Percentiles rank a stretch among this genome's conserved stretches.
phyloP scores from a whole-genome alignment of 2,329 filamentous ascomycete genomes.

The Phialemoniopsis sp. region DNA sequence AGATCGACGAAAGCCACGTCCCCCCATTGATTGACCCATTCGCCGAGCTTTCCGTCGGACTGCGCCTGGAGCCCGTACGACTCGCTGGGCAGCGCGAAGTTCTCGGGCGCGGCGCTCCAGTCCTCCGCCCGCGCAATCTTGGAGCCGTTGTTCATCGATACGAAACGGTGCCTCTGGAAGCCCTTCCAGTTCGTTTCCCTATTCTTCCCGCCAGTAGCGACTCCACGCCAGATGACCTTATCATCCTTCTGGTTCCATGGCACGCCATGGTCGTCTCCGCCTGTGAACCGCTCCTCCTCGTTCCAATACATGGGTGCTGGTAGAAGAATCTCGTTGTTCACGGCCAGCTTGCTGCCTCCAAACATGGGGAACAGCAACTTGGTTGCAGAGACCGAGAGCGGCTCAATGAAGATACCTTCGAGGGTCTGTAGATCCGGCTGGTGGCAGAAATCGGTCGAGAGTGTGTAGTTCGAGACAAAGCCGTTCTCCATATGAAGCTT shows the following conservation, averaged over 20 bases:
- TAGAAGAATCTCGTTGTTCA: conserved; percentile 68
- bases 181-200: conserved; percentile 60
- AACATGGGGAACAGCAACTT: conserved; percentile 61
- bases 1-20: conserved; percentile 51
- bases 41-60: conserved; percentile 35
- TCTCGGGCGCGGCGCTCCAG: conserved; percentile 34
- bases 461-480: conserved; percentile 58
- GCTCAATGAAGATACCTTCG: conserved; percentile 61
- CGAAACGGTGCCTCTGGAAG: conserved; percentile 73
- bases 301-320: conserved; percentile 68
- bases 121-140: conserved; percentile 45
- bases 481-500: conserved; percentile 48
- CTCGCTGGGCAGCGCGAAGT: conserved; percentile 48
- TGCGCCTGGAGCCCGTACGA: conserved; percentile 44
- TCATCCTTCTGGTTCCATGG: conserved; percentile 55
- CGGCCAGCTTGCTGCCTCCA: conserved; percentile 62
- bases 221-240: conserved; percentile 59
- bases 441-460: conserved; percentile 60
- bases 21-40: conserved; percentile 45
- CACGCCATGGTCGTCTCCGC: conserved; percentile 46
- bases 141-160: conserved; percentile 68
- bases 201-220: conserved; percentile 61
- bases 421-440: conserved; percentile 60
- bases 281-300: conserved; percentile 58
- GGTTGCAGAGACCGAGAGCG: conserved; percentile 51